A percentile compares a stretch with the other conserved stretches of the same genome.
Evolutionary conservation across 306 rosid genomes (phyloP).

Genomic region (Glycine soja): DNA sequence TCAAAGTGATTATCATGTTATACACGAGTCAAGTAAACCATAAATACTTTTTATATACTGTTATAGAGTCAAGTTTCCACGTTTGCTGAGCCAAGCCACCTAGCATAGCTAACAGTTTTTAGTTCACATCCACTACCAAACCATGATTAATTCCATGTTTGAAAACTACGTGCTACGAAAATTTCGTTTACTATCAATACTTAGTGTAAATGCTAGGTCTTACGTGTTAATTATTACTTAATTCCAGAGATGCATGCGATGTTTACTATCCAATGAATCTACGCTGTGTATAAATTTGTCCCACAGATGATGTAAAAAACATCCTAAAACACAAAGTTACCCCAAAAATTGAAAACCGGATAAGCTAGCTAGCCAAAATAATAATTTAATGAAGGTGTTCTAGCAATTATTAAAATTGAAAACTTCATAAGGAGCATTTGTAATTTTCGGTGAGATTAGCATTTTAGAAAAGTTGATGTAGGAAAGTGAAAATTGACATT

Average conservation of each 20-base stretch:
- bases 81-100: neutral
- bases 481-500: slow-evolving; percentile 37
- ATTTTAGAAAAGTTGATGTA: neutral
- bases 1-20: too few relatives aligned
- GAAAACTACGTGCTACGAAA: slow-evolving; percentile 28
- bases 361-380: neutral
- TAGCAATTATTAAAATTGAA: slow-evolving; percentile 7
- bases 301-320: slow-evolving; percentile 31
- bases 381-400: neutral
- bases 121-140: slow-evolving; percentile 14
- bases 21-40: slow-evolving; percentile 18
- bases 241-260: slow-evolving; percentile 25
- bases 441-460: neutral
- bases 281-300: neutral
- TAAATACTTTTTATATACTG: slow-evolving; percentile 26
- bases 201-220: neutral
- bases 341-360: neutral
- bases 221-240: slow-evolving; percentile 19
- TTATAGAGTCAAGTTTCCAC: slow-evolving; percentile 26
- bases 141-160: slow-evolving; percentile 15
- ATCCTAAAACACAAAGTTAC: neutral
- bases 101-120: neutral
- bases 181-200: slow-evolving; percentile 24
- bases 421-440: neutral
- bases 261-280: slow-evolving; percentile 14